A percentile compares a stretch with the other conserved stretches of the same genome.
phyloP scores from a whole-genome alignment of 192 early-diverging fungal species.

The Entomortierella lignicola region DNA sequence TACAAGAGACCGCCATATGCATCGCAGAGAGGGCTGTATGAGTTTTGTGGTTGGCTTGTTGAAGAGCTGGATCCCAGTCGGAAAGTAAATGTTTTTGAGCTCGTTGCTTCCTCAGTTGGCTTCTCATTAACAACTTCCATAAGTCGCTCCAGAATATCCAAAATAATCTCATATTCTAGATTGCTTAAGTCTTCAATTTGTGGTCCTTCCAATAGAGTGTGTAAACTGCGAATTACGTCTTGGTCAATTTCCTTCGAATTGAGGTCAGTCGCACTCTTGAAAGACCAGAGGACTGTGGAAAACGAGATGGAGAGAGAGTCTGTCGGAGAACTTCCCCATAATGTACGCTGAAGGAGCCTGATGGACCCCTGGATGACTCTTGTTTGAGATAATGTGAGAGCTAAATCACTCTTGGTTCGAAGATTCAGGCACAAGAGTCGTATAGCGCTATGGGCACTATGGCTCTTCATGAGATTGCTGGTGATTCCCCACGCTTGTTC shows the following conservation, averaged over 20 bases:
- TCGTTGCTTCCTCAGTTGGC: background rate
- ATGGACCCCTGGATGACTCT: conserved; percentile 65
- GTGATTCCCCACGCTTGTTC: conserved; percentile 68
- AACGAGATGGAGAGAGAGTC: conserved; percentile 53
- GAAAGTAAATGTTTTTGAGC: conserved; percentile 27
- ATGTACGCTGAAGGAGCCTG: conserved; percentile 63
- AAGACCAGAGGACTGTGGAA: conserved; percentile 51
- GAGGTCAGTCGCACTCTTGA: conserved; percentile 38
- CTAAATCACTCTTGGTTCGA: conserved; percentile 31
- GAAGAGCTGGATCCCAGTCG: conserved; percentile 4
- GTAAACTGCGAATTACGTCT: conserved; percentile 38
- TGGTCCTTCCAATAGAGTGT: conserved; percentile 12
- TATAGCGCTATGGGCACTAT: conserved; percentile 69
- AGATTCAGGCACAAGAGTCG: conserved; percentile 66
- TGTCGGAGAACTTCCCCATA: conserved; percentile 64
- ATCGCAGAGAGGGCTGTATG: conserved; percentile 13
- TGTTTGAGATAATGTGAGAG: conserved; percentile 15
- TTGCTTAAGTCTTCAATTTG: conserved; percentile 25
- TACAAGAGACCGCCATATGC: conserved; percentile 45
- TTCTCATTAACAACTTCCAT: conserved; percentile 13
- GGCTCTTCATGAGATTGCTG: conserved; percentile 70
- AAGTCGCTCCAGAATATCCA: conserved; percentile 57
- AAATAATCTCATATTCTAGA: conserved; percentile 63
- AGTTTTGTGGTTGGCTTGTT: conserved; percentile 2
- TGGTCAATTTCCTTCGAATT: conserved; percentile 30